phyloP scores from a whole-genome alignment of 495 filamentous ascomycete species.

The Penicillium ochrochloron region DNA sequence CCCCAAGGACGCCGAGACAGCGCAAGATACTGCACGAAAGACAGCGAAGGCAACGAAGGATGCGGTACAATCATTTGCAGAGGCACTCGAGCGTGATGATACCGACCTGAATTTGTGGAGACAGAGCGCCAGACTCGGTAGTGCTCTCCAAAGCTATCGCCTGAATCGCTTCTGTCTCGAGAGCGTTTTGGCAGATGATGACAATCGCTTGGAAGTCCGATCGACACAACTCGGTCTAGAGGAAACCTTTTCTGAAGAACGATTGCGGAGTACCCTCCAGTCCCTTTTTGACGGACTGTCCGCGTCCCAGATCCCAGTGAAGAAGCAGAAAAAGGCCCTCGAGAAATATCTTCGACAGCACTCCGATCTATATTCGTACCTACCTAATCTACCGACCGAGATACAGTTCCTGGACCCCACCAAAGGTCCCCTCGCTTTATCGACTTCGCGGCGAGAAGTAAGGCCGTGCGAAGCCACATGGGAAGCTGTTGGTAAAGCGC shows the following conservation, averaged over 20 bases:
- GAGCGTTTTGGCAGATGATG: constrained; percentile 85
- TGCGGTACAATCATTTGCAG: constrained; percentile 65
- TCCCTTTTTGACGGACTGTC: constrained; percentile 75
- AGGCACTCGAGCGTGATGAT: constrained; percentile 86
- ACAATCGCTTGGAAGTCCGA: constrained; percentile 68
- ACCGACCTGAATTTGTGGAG: constrained; percentile 96
- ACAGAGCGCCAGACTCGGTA: constrained; percentile 75
- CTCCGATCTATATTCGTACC: constrained; percentile 77
- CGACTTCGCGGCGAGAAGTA: constrained; percentile 38
- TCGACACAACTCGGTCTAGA: constrained; percentile 81
- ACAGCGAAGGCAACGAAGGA: constrained; percentile 32
- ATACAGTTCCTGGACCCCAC: constrained; percentile 38
- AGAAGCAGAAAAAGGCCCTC: constrained; percentile 67
- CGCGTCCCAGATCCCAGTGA: constrained; percentile 64
- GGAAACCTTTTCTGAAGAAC: constrained; percentile 80
- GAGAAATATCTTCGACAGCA: constrained; percentile 65
- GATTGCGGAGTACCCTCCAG: constrained; percentile 68
- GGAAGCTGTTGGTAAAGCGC: constrained; percentile 58
- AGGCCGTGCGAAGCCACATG: constrained; percentile 49
- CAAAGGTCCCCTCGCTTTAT: constrained; percentile 36
- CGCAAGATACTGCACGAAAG: constrained; percentile 41
- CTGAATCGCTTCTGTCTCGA: constrained; percentile 88
- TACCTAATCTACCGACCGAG: constrained; percentile 57
- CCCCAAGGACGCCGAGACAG: constrained; percentile 38
- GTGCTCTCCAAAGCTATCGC: constrained; percentile 73